Percentiles rank a stretch among this genome's conserved stretches.
Evolutionary conservation across 768 basidiomycete genomes (phyloP).

Genomic region (Amanita exitialis): DNA sequence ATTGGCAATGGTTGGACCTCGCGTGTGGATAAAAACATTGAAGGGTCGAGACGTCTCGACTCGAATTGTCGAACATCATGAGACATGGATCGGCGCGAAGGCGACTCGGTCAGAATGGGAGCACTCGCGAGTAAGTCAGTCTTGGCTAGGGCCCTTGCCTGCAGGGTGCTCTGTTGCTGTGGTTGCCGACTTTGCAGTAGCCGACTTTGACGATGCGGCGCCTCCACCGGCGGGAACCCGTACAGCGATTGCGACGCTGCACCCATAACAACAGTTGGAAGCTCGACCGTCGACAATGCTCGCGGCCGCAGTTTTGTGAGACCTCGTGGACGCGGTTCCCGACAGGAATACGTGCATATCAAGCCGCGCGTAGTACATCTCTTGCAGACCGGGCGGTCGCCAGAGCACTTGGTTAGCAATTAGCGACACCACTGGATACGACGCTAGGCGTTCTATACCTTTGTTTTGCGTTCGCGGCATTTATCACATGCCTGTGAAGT

Average conservation of each 20-base stretch:
- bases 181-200: neutral
- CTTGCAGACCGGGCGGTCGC: slow-evolving; percentile 41
- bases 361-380: slow-evolving; percentile 41
- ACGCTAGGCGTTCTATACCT: slow-evolving; percentile 24
- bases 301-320: slow-evolving; percentile 20
- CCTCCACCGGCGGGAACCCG: neutral
- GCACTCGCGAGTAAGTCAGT: neutral
- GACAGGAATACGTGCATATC: slow-evolving; percentile 37
- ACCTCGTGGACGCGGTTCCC: slow-evolving; percentile 25
- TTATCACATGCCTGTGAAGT: slow-evolving; percentile 47
- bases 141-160: neutral
- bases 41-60: slow-evolving; percentile 1
- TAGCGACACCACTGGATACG: neutral
- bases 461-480: slow-evolving; percentile 48
- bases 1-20: neutral
- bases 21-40: neutral
- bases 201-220: neutral
- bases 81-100: neutral
- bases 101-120: neutral
- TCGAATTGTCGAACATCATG: slow-evolving; percentile 1
- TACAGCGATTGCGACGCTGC: neutral
- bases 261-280: neutral
- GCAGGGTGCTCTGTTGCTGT: neutral
- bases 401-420: slow-evolving; percentile 35
- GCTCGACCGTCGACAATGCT: neutral